Evolutionary conservation across 129 eudicot genomes (phyloP).

Genomic region (Chrysanthemum seticuspe): DNA sequence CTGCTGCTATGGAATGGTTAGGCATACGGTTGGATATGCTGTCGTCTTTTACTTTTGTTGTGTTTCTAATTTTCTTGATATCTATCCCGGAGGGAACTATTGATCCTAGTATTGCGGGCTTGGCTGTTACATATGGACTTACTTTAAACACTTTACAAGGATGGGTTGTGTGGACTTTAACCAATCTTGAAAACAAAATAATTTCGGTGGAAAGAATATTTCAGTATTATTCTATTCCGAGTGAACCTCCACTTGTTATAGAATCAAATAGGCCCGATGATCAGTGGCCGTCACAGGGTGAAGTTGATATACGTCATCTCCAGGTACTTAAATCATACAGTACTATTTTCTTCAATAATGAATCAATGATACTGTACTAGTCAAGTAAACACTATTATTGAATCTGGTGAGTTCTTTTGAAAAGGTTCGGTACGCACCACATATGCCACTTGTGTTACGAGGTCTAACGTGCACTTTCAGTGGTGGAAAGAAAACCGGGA

Average conservation of each 20-base stretch:
- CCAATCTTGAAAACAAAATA: conserved; percentile 39
- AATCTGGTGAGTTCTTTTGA: too few species aligned
- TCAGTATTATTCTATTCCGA: conserved; percentile 31
- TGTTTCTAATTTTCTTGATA: conserved; percentile 38
- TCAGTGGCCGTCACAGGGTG: conserved; percentile 38
- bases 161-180: conserved; percentile 39
- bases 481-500: too few species aligned
- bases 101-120: conserved; percentile 45
- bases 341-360: conserved; percentile 5
- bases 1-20: conserved; percentile 51
- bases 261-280: conserved; percentile 32
- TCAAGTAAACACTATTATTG: too few species aligned
- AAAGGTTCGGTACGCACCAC: too few species aligned
- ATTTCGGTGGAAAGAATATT: conserved; percentile 33
- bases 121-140: conserved; percentile 51
- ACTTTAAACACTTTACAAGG: conserved; percentile 39
- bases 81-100: conserved; percentile 44
- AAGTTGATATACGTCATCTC: conserved; percentile 28
- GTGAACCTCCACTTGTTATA: conserved; percentile 35
- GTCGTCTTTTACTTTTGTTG: conserved; percentile 35
- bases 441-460: too few species aligned
- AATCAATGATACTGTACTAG: too few species aligned
- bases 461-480: too few species aligned
- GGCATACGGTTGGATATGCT: conserved; percentile 41
- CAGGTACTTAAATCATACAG: conserved; percentile 40